phyloP scores from a whole-genome alignment of 2,329 filamentous ascomycete species.

The Trichoderma endophyticum region DNA sequence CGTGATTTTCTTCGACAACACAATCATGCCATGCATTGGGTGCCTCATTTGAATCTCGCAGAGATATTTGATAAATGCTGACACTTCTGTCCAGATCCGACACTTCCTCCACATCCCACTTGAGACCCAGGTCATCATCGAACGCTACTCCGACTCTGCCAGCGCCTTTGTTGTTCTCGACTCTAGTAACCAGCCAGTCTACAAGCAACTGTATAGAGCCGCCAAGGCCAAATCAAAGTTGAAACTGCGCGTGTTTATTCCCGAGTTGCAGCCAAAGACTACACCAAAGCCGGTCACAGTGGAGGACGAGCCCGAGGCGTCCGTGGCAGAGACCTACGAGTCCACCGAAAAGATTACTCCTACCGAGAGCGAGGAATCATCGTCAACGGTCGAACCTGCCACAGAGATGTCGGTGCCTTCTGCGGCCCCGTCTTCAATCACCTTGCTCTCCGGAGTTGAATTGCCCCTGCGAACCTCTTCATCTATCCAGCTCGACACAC shows the following conservation, averaged over 20 bases:
- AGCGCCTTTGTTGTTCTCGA: slow-evolving; percentile 77
- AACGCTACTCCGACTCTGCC: slow-evolving; percentile 94
- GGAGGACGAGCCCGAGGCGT: slow-evolving; percentile 48
- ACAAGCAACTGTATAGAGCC: slow-evolving; percentile 94
- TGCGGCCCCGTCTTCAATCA: background rate
- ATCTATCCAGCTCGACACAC: background rate
- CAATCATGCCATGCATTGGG: background rate
- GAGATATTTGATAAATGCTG: background rate
- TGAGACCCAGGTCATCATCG: slow-evolving; percentile 57
- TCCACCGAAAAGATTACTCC: slow-evolving; percentile 9
- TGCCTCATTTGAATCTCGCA: background rate
- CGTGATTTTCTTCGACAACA: background rate
- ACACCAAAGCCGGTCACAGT: slow-evolving; percentile 45
- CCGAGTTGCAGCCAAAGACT: slow-evolving; percentile 32
- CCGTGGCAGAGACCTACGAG: slow-evolving; percentile 9
- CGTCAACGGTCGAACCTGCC: background rate
- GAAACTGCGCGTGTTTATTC: slow-evolving; percentile 69
- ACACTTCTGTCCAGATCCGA: slow-evolving; percentile 32
- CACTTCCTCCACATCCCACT: slow-evolving; percentile 34
- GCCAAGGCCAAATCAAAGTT: slow-evolving; percentile 98
- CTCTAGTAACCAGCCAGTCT: slow-evolving; percentile 72
- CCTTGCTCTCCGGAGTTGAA: slow-evolving; percentile 6
- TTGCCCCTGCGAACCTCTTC: slow-evolving; percentile 4
- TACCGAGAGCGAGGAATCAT: background rate
- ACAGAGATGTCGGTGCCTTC: background rate